Base-by-base conservation (phyloP, 805 yeast species). In the Yamadazyma insecticola region DNA sequence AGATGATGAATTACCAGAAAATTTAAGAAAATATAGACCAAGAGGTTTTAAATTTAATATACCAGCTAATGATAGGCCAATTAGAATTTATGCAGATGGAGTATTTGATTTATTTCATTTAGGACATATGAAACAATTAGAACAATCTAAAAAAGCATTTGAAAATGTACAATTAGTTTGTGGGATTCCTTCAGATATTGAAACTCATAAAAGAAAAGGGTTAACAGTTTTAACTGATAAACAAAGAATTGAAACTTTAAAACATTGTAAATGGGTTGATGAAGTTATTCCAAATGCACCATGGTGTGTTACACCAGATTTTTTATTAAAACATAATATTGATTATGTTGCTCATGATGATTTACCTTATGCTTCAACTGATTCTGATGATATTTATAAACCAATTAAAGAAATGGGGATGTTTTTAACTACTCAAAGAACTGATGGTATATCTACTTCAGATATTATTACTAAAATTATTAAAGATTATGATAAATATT, bases 261-360 rank as follows among this genome's bases (percentile, higher is more conserved):
- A 74, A 38, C 98, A 92, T 60, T 92, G 98, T 58, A 78, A 70
- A 48, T 92, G 98, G 98, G 98, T 92, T 15, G 97, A 92, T 55
- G 97, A 92, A 56, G 97, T 92, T 17, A 70, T 92, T 33, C 88
- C 90, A 17, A 68, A 85, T 55, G 96, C 97, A 2, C 98, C 98
- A 10, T 92, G 98, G 98, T 75, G 83, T 45, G 88, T 92, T 16
- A 82, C 88, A 2, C 76, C 87, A 33, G 87, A 81, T 26, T 92
- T 92, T 48, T 60, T 92, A 43, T 65, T 65, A 28, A 60, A 81
- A 45, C 96, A 92, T 59, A 66, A 78, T 33, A 87, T 92, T 44
- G 98, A 92, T 57, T 92, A 87, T 50, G 96, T 90, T 39, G 98
- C 98, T 2, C 98, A 92, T 58, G 98, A 92, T 62, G 97, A 92